These are phyloP conservation scores for Russula sp. DNA, from an alignment of 768 basidiomycete species.

Conservation along the genomic window DNA sequence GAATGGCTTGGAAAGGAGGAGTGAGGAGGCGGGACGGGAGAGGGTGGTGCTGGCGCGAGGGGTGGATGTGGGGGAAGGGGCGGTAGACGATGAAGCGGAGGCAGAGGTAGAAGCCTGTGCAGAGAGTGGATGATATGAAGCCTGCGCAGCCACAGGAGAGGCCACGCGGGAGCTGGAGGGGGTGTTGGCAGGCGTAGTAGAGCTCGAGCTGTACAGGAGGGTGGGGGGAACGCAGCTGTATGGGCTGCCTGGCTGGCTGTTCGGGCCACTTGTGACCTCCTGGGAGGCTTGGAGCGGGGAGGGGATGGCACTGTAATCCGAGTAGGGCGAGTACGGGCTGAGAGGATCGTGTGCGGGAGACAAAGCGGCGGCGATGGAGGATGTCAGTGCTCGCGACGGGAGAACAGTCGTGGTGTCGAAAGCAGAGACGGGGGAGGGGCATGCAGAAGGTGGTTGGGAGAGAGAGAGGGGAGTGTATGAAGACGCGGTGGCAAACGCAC, in stretches of 20 bases:
- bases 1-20: conserved; percentile 82
- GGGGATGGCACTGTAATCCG: conserved; percentile 45
- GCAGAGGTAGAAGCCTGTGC: conserved; percentile 26
- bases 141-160: conserved; percentile 28
- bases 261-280: background rate
- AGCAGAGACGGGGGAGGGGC: conserved; percentile 38
- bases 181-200: conserved; percentile 42
- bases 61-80: conserved; percentile 27
- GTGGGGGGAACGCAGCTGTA: conserved; percentile 59
- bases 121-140: conserved; percentile 29
- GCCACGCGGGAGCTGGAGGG: conserved; percentile 44
- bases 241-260: conserved; percentile 29
- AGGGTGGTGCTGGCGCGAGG: conserved; percentile 41
- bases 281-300: conserved; percentile 53
- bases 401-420: conserved; percentile 53
- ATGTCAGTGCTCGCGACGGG: conserved; percentile 37
- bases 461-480: conserved; percentile 30
- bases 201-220: conserved; percentile 40
- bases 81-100: conserved; percentile 22
- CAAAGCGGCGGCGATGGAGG: conserved; percentile 33
- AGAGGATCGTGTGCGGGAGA: conserved; percentile 47
- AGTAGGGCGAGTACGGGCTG: conserved; percentile 62
- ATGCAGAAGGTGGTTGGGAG: conserved; percentile 28
- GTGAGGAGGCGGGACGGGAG: conserved; percentile 48
- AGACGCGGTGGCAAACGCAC: conserved; percentile 21